Percentiles rank a stretch among this genome's conserved stretches.
phyloP scores from a whole-genome alignment of 371 early-diverging fungal species.

The Ordospora pajunii region DNA sequence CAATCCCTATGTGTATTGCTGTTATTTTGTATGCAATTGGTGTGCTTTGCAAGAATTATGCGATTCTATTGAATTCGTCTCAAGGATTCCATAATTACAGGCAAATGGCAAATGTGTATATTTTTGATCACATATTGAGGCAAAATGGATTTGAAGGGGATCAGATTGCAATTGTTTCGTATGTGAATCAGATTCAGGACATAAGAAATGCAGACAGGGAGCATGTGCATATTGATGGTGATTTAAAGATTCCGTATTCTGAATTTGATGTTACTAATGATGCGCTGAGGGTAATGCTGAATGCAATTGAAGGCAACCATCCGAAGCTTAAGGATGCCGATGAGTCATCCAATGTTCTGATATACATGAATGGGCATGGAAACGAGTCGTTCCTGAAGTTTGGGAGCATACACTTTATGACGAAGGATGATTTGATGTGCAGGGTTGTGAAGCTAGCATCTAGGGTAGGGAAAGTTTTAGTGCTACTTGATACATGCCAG shows the following conservation, averaged over 20 bases:
- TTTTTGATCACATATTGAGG: conserved; percentile 7
- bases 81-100: conserved; percentile 26
- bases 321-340: conserved; percentile 33
- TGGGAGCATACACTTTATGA: conserved; percentile 44
- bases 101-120: conserved; percentile 27
- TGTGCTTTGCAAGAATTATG: background rate
- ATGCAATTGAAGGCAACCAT: conserved; percentile 49
- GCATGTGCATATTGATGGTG: conserved; percentile 16
- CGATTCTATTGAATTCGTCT: conserved; percentile 28
- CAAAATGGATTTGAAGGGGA: conserved; percentile 7
- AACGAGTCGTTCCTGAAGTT: conserved; percentile 57
- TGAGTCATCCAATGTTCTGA: conserved; percentile 48
- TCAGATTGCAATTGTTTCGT: conserved; percentile 1
- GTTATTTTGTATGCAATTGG: background rate
- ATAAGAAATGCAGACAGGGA: conserved; percentile 12
- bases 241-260: conserved; percentile 22
- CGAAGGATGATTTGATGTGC: conserved; percentile 52
- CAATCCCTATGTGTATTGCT: too few species aligned
- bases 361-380: conserved; percentile 60
- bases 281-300: conserved; percentile 39
- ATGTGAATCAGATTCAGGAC: conserved; percentile 18
- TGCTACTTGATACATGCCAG: conserved; percentile 60
- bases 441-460: conserved; percentile 29
- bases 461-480: conserved; percentile 45
- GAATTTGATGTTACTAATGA: background rate